Evolutionary conservation across 2,329 filamentous ascomycete genomes (phyloP).

Genomic region (Aspergillus uvarum): DNA sequence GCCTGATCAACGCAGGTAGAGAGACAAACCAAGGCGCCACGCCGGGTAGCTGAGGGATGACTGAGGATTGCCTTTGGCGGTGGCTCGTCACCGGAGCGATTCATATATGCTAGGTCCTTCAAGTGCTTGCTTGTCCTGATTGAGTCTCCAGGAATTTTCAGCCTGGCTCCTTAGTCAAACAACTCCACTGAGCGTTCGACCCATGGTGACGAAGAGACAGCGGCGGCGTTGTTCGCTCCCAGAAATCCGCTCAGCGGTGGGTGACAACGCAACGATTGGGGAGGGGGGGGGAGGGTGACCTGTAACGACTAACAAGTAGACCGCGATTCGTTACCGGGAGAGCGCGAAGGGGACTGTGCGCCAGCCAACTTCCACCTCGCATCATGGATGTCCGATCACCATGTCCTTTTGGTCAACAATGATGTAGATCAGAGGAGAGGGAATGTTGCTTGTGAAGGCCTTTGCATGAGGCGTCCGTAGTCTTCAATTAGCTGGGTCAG

Average conservation of each 20-base stretch:
- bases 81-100: neutral
- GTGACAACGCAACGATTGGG: constrained; percentile 17
- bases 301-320: constrained; percentile 17
- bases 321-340: constrained; percentile 13
- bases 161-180: too few species aligned
- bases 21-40: neutral
- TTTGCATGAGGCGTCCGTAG: neutral
- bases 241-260: constrained; percentile 11
- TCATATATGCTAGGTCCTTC: neutral
- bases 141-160: neutral
- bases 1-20: neutral
- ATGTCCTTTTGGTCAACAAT: neutral
- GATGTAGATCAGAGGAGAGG: constrained; percentile 2
- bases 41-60: neutral
- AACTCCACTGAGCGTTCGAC: neutral
- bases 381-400: neutral
- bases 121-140: neutral
- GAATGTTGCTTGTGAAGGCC: neutral
- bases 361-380: constrained; percentile 11
- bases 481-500: neutral
- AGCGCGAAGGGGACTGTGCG: constrained; percentile 23
- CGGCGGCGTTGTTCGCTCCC: constrained; percentile 19
- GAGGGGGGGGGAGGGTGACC: constrained; percentile 1
- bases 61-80: neutral
- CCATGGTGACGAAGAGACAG: neutral